A percentile compares a stretch with the other conserved stretches of the same genome.
These are phyloP conservation scores for Fraxinus xanthoxyloides DNA, from an alignment of 305 asterid species.

Conservation along the genomic window DNA sequence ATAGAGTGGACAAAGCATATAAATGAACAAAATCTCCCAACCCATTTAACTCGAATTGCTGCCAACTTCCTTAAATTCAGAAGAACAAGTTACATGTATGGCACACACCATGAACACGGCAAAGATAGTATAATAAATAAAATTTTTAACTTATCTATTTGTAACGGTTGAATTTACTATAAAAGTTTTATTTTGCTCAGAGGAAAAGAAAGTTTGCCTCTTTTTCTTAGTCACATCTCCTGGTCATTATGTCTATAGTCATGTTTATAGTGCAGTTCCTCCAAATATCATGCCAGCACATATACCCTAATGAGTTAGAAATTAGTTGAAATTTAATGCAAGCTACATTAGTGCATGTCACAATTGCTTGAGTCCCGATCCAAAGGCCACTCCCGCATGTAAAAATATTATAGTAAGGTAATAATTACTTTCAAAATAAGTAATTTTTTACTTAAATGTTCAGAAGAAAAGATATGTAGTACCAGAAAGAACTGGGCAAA, in stretches of 20 bases:
- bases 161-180: not conserved
- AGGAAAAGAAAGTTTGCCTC: slow-evolving; percentile 20
- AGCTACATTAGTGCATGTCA: slow-evolving; percentile 43
- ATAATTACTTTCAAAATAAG: not conserved
- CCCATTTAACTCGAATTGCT: not conserved
- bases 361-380: slow-evolving; percentile 52
- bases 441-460: not conserved
- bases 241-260: slow-evolving; percentile 14
- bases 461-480: not conserved
- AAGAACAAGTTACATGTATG: not conserved
- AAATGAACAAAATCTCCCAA: no score
- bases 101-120: not conserved
- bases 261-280: slow-evolving; percentile 26
- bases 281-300: slow-evolving; percentile 31
- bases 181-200: not conserved
- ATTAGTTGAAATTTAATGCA: not conserved
- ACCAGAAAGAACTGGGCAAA: slow-evolving; percentile 59
- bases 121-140: not conserved
- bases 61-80: not conserved
- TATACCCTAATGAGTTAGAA: slow-evolving; percentile 17
- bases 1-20: no score
- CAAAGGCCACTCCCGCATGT: slow-evolving; percentile 48
- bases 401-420: not conserved
- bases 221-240: slow-evolving; percentile 23
- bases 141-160: not conserved